phyloP scores from a whole-genome alignment of 345 rosid species.

The Garcia nutans region DNA sequence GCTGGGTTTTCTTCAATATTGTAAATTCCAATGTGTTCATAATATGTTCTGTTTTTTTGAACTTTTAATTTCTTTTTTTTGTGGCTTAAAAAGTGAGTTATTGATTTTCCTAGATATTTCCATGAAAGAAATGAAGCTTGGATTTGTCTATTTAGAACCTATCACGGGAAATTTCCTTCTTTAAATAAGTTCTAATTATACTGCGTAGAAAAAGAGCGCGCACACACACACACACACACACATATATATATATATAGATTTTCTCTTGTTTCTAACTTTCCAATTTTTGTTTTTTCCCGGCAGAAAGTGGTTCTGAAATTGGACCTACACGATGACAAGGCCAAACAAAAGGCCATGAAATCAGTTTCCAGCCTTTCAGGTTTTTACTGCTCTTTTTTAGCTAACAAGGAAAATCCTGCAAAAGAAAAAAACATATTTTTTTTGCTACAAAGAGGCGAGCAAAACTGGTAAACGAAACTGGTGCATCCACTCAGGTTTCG shows the following conservation, averaged over 20 bases:
- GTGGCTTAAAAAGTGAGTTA: no score
- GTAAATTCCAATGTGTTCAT: neutral
- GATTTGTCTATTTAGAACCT: neutral
- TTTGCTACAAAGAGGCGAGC: no score
- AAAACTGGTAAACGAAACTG: no score
- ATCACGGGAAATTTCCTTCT: neutral
- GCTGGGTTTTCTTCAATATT: neutral
- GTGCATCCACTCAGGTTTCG: no score
- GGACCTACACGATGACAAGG: constrained; percentile 47
- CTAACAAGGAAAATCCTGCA: neutral
- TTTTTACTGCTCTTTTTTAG: constrained; percentile 8
- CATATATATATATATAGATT: neutral
- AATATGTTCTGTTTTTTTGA: neutral
- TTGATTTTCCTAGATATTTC: neutral
- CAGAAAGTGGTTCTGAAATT: constrained; percentile 70
- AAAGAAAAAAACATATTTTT: neutral
- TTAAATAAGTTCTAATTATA: neutral
- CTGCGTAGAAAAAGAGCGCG: neutral
- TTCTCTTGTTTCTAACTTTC: neutral
- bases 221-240: no score
- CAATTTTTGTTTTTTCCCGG: constrained; percentile 10
- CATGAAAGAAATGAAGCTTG: neutral
- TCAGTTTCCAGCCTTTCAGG: constrained; percentile 52
- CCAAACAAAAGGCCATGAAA: constrained; percentile 50
- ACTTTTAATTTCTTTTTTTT: no score